Base-by-base conservation (phyloP, 768 basidiomycete species). In the Collybia mongolica region DNA sequence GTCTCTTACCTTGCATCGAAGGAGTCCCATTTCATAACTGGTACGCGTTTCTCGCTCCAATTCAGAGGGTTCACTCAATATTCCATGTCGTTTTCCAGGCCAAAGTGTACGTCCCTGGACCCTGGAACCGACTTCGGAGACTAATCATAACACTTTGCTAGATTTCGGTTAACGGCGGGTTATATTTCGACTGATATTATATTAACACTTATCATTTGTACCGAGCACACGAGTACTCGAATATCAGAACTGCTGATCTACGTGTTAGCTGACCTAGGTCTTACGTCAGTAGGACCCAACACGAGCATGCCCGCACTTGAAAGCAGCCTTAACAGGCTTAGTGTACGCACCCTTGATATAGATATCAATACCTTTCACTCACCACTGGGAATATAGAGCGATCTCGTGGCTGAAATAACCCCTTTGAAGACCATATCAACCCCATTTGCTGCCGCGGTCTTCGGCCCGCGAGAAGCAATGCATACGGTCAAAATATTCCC, bases 21-120 rank as follows among this genome's bases (percentile, higher is more conserved):
- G 15, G 57, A 56, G 14, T 52, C 59, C 0, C 46, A 39, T 19
- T 53, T 54, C 42, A 54, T 58, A 11, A 71, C 71, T 0, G 71
- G 71, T 60, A 35, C 19, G 59, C 24, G 4, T 22, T 11, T 29
- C 7, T 40, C 20, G 9, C 4, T 5, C 46, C 29, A 17, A 9
- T 2, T 6, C 14, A 22, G 3, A 7, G 7, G 24, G 7, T 26
- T 7, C 7, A 26, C 24, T 26, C 24, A 26, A 4, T 26, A 26
- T 26, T 26, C 24, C 3, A n/a, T 2, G 4, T 28, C 3, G 8
- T 17, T 3, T 26, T 8, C 8, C 17, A 58, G 59, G 59, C 5
- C 59, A 60, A 52, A 51, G 54, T 15, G 59, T 58, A 41, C 47
- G 59, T 40, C 46, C 2, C 6, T 14, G 24, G 14, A 1, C 46